A percentile compares a stretch with the other conserved stretches of the same genome.
phyloP scores from a whole-genome alignment of 169 alveolate genomes.

The Besnoitia besnoiti region DNA sequence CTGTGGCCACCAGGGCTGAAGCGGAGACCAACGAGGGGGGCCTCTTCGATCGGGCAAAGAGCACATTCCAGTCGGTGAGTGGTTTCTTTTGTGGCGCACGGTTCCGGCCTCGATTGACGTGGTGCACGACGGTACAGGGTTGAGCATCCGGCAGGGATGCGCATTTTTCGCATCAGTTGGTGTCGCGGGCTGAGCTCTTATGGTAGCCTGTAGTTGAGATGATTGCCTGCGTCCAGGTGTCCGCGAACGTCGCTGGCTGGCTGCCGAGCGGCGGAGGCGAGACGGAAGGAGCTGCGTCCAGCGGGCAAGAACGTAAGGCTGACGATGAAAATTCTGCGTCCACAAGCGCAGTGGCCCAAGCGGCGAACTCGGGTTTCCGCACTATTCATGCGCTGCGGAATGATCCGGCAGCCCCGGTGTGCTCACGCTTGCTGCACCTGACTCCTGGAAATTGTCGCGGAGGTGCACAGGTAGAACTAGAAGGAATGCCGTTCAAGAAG shows the following conservation, averaged over 20 bases:
- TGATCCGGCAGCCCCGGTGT: no score
- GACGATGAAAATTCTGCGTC: neutral
- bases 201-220: neutral
- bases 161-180: neutral
- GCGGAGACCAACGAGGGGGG: slow-evolving; percentile 37
- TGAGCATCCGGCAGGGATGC: neutral
- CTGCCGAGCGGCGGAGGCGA: neutral
- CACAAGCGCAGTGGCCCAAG: no score
- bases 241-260: neutral
- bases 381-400: no score
- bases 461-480: no score
- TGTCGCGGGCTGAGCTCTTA: no score
- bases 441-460: no score
- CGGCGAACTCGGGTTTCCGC: no score
- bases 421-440: no score
- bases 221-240: neutral
- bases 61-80: slow-evolving; percentile 34
- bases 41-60: slow-evolving; percentile 27
- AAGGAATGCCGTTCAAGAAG: no score
- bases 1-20: slow-evolving; percentile 34
- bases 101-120: no score
- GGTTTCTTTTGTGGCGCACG: neutral
- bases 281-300: neutral
- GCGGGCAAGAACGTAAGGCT: neutral
- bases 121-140: neutral